phyloP scores from a whole-genome alignment of 1,284 basidiomycete species.

The Irpex lacteus region DNA sequence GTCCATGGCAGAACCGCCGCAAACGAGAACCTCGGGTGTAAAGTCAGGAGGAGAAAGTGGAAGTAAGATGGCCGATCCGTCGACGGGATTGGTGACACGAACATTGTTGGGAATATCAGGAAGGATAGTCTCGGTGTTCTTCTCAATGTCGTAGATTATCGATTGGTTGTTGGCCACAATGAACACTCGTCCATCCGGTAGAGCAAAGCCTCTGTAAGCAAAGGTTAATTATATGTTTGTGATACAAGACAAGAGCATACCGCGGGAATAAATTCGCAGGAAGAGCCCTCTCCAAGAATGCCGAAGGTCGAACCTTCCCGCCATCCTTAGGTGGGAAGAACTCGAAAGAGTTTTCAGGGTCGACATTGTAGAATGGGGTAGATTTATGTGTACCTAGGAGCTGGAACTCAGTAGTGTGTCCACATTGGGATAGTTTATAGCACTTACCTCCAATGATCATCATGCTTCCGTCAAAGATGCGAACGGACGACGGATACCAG shows the following conservation, averaged over 20 bases:
- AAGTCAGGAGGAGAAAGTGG: conserved; percentile 45
- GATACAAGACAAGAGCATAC: conserved; percentile 14
- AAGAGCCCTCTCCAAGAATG: conserved; percentile 37
- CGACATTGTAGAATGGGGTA: conserved; percentile 29
- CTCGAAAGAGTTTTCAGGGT: conserved; percentile 38
- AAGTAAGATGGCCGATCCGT: conserved; percentile 45
- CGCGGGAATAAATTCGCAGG: conserved; percentile 27
- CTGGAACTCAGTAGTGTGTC: conserved; percentile 37
- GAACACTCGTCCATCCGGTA: conserved; percentile 39
- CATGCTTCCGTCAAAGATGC: conserved; percentile 40
- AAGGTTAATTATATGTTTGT: background rate
- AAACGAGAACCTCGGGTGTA: conserved; percentile 48
- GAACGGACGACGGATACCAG: conserved; percentile 43
- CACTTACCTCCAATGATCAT: conserved; percentile 42
- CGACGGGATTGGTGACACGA: conserved; percentile 41
- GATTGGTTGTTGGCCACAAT: conserved; percentile 45
- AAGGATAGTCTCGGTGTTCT: conserved; percentile 38
- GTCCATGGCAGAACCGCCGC: conserved; percentile 36
- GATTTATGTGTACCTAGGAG: conserved; percentile 16
- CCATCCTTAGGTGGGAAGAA: conserved; percentile 52
- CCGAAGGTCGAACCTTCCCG: conserved; percentile 41
- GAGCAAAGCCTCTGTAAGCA: conserved; percentile 18
- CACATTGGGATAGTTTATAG: background rate
- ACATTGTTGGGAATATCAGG: conserved; percentile 49
- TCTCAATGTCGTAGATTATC: conserved; percentile 26